phyloP scores from a whole-genome alignment of 176 grass and related monocot genomes.

The Saccharum officinarum region DNA sequence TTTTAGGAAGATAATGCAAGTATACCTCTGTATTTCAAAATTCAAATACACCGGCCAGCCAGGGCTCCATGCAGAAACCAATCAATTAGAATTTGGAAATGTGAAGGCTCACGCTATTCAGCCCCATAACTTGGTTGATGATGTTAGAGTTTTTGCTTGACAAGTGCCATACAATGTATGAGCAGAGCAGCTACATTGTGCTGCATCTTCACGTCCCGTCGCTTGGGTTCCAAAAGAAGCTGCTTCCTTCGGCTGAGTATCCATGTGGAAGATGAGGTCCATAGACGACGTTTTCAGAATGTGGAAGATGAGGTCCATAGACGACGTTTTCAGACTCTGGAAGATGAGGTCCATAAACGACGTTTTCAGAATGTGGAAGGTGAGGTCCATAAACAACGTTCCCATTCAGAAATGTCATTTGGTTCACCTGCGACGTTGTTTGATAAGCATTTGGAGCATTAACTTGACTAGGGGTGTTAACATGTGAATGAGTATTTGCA shows the following conservation, averaged over 20 bases:
- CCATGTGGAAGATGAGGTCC: constrained; percentile 77
- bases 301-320: constrained; percentile 78
- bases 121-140: constrained; percentile 16
- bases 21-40: background rate
- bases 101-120: constrained; percentile 18
- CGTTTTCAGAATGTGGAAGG: constrained; percentile 47
- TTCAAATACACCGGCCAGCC: background rate
- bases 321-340: constrained; percentile 56
- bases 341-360: constrained; percentile 59
- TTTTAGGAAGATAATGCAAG: constrained; percentile 18
- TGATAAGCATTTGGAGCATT: constrained; percentile 40
- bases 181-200: background rate
- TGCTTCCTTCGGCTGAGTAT: constrained; percentile 41
- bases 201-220: constrained; percentile 3
- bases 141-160: constrained; percentile 26
- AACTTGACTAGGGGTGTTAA: constrained; percentile 36
- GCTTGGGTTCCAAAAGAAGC: constrained; percentile 51
- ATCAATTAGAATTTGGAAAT: constrained; percentile 30
- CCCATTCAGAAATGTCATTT: constrained; percentile 54
- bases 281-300: constrained; percentile 22
- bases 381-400: constrained; percentile 67
- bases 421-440: constrained; percentile 35
- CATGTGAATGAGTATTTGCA: constrained; percentile 34
- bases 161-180: background rate
- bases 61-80: background rate